phyloP scores from a whole-genome alignment of 441 rosid species.

The Populus trichocarpa region DNA sequence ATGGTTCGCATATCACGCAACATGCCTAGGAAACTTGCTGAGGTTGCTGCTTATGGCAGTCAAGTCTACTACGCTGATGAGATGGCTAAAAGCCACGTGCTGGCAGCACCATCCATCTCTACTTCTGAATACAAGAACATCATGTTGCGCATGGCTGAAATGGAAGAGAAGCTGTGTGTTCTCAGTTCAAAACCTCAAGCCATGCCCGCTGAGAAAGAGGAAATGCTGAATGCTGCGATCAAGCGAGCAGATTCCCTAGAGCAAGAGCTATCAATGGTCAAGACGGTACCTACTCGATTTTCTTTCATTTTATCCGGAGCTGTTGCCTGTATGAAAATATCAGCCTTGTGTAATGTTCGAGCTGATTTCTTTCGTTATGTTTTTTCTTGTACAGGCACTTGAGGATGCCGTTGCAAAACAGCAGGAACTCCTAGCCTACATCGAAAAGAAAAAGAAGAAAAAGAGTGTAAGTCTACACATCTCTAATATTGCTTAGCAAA shows the following conservation, averaged over 20 bases:
- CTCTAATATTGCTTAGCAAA: background rate
- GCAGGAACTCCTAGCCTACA: constrained; percentile 51
- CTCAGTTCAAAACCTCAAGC: constrained; percentile 30
- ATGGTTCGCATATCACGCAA: constrained; percentile 56
- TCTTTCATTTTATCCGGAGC: background rate
- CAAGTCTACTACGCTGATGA: constrained; percentile 23
- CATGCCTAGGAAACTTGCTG: constrained; percentile 62
- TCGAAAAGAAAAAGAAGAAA: constrained; percentile 71
- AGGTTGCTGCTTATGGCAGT: constrained; percentile 46
- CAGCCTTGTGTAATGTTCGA: too few species aligned
- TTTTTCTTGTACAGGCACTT: constrained; percentile 46
- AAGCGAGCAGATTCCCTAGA: constrained; percentile 58
- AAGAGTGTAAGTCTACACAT: constrained; percentile 27
- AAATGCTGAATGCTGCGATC: constrained; percentile 55
- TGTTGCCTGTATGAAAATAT: background rate
- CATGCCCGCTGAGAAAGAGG: constrained; percentile 65
- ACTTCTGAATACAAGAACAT: constrained; percentile 48
- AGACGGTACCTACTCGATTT: constrained; percentile 43
- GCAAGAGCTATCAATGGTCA: constrained; percentile 53
- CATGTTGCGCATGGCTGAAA: constrained; percentile 63
- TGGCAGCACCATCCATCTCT: constrained; percentile 36
- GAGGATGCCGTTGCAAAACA: constrained; percentile 53
- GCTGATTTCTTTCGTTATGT: background rate
- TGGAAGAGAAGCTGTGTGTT: constrained; percentile 57
- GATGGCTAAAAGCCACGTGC: constrained; percentile 21